These are phyloP conservation scores for Lentinula novae-zelandiae DNA, from an alignment of 1,284 basidiomycete species.

Conservation along the genomic window DNA sequence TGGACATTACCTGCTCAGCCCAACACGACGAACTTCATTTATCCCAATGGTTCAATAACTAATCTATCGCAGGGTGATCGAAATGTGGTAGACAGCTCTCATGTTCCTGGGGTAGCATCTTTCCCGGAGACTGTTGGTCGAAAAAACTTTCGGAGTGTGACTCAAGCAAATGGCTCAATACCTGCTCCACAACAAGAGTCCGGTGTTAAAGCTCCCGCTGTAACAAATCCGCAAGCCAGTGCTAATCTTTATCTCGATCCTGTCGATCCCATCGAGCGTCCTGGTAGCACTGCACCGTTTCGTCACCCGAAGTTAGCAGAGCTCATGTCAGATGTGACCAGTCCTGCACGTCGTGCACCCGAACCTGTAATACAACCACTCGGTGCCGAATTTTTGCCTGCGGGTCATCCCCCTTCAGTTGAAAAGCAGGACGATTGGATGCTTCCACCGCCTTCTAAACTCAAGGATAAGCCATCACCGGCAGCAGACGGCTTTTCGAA, in stretches of 20 bases:
- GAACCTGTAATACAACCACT: conserved; percentile 5
- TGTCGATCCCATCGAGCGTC: conserved; percentile 1
- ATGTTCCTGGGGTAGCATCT: neutral
- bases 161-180: neutral
- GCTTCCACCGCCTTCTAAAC: neutral
- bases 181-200: neutral
- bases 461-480: neutral
- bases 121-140: neutral
- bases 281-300: conserved; percentile 17
- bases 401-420: neutral
- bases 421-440: conserved; percentile 1
- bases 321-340: conserved; percentile 23
- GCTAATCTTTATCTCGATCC: neutral
- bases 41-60: neutral
- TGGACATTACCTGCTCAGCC: neutral
- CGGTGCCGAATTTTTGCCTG: neutral
- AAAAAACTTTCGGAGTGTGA: neutral
- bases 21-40: neutral
- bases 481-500: neutral
- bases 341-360: neutral
- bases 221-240: neutral
- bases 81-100: neutral
- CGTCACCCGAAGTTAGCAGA: conserved; percentile 32
- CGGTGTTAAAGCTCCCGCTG: neutral
- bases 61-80: neutral